phyloP scores from a whole-genome alignment of 2,329 filamentous ascomycete genomes.

The Colletotrichum destructivum region DNA sequence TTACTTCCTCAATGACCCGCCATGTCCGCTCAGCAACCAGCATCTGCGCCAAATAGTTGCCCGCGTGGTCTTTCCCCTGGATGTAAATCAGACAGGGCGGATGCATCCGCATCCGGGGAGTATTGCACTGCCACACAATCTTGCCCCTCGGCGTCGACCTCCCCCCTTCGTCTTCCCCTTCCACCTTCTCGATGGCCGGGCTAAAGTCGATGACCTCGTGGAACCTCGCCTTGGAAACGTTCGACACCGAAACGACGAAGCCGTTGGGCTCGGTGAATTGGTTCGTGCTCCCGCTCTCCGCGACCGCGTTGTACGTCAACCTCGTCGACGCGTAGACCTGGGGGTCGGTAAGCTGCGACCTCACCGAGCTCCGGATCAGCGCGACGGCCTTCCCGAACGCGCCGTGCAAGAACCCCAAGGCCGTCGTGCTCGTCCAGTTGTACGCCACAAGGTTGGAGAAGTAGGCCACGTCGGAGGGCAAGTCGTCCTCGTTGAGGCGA shows the following conservation, averaged over 20 bases:
- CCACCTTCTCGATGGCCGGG: constrained; percentile 9
- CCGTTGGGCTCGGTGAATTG: constrained; percentile 33
- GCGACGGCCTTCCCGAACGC: constrained; percentile 23
- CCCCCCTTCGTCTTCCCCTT: neutral
- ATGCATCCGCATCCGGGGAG: constrained; percentile 20
- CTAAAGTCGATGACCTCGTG: constrained; percentile 37
- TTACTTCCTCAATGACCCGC: constrained; percentile 18
- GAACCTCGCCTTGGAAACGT: constrained; percentile 36
- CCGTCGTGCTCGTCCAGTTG: constrained; percentile 34
- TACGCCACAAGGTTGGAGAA: constrained; percentile 34
- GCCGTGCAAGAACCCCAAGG: constrained; percentile 1
- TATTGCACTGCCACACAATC: constrained; percentile 38
- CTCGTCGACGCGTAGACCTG: constrained; percentile 32
- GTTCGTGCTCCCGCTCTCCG: constrained; percentile 33
- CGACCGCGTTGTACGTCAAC: constrained; percentile 32
- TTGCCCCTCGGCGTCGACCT: constrained; percentile 27
- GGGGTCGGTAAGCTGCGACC: constrained; percentile 28
- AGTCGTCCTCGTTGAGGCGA: constrained; percentile 24
- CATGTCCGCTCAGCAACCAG: constrained; percentile 26
- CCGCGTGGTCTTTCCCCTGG: constrained; percentile 29
- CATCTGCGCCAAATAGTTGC: constrained; percentile 39
- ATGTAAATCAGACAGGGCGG: constrained; percentile 34
- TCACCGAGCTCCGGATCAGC: constrained; percentile 15
- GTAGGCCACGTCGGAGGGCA: constrained; percentile 19
- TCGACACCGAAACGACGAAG: constrained; percentile 31